Conservation (phyloP, 2,329 filamentous ascomycete species). For the Colletotrichum viniferum region DNA sequence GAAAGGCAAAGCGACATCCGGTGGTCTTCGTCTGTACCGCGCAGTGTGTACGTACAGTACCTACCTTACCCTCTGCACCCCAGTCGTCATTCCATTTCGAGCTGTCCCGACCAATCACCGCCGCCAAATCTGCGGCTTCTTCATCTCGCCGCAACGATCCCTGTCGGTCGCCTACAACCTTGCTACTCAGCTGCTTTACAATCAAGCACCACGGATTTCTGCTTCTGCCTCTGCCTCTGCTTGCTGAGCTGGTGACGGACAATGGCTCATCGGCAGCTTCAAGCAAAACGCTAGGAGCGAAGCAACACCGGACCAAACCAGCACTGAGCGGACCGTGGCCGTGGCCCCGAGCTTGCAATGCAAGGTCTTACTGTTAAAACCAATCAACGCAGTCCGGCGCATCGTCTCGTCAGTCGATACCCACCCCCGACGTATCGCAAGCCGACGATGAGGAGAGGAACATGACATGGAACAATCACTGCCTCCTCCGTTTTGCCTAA, state of each 20-base stretch:
- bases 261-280: neutral
- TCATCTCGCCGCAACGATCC: neutral
- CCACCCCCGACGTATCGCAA: neutral
- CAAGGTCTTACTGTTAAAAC: constrained; percentile 2
- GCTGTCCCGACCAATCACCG: neutral
- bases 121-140: neutral
- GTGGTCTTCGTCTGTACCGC: neutral
- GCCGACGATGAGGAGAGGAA: neutral
- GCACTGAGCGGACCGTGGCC: constrained; percentile 16
- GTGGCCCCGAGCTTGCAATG: constrained; percentile 10
- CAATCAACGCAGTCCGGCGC: constrained; percentile 6
- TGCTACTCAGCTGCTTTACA: neutral
- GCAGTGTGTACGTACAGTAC: neutral
- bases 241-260: neutral
- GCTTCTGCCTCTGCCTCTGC: neutral
- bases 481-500: neutral
- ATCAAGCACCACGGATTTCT: neutral
- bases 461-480: neutral
- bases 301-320: constrained; percentile 16
- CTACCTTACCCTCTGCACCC: neutral
- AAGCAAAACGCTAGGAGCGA: constrained; percentile 1
- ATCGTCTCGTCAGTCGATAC: neutral
- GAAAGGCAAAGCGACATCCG: neutral
- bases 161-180: neutral
- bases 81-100: neutral